Evolutionary conservation across 495 filamentous ascomycete species (phyloP).

Genomic region (Aspergillus olivimuriae): DNA sequence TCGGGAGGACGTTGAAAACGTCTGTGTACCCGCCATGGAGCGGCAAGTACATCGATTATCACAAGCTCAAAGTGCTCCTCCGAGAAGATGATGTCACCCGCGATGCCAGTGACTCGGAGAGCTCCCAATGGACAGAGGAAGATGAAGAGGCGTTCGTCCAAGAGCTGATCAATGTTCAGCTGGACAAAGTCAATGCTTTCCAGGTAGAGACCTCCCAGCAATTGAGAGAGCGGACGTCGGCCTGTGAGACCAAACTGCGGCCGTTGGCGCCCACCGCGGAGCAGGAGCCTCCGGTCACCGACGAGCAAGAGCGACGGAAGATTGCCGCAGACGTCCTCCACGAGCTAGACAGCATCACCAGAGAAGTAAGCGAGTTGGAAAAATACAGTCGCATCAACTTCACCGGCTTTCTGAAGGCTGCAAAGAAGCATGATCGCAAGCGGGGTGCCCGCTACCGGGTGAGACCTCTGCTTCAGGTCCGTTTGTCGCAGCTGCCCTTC

Average conservation of each 20-base stretch:
- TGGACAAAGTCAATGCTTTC: constrained; percentile 92
- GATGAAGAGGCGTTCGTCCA: constrained; percentile 92
- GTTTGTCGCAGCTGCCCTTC: constrained; percentile 79
- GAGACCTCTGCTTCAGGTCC: constrained; percentile 81
- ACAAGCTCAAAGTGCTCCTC: constrained; percentile 81
- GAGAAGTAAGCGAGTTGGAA: constrained; percentile 87
- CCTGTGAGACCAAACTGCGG: constrained; percentile 48
- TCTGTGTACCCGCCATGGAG: constrained; percentile 86
- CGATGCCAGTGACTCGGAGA: constrained; percentile 46
- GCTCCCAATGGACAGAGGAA: constrained; percentile 77
- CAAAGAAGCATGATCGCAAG: constrained; percentile 96
- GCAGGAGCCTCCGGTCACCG: constrained; percentile 18
- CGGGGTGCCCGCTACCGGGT: constrained; percentile 78
- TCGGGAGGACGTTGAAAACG: constrained; percentile 77
- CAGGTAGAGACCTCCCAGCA: constrained; percentile 68
- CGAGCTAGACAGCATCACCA: constrained; percentile 80
- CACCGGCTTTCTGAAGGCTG: constrained; percentile 94
- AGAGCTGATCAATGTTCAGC: constrained; percentile 85
- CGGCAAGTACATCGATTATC: constrained; percentile 90
- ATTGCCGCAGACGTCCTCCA: constrained; percentile 62
- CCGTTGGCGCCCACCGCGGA: constrained; percentile 33
- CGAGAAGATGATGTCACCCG: constrained; percentile 55
- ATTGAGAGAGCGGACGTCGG: constrained; percentile 59
- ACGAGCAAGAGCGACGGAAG: constrained; percentile 38
- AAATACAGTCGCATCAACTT: constrained; percentile 96